Base-by-base conservation (phyloP, 768 basidiomycete species). In the Termitomyces sp. region DNA sequence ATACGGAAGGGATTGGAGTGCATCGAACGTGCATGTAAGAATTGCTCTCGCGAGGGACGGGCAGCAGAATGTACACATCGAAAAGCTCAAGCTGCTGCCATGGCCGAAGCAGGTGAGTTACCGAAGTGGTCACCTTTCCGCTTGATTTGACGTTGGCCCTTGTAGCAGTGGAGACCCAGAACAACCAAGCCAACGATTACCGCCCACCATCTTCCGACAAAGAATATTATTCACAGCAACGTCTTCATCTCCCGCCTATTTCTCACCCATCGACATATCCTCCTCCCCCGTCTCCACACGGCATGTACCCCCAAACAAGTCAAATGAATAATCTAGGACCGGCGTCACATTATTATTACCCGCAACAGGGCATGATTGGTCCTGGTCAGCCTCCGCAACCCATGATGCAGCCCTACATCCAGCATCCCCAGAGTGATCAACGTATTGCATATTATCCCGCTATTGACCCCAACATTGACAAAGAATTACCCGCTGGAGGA, bases 1-100 rank as follows among this genome's bases (percentile, higher is more conserved):
- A 64, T 66, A 56, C 76, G 78, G 39, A 82, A 82, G 67, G 74
- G 77, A 23, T 76, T 75, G 56, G 75, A 81, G 52, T 83, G 82
- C 58, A 58, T 81, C 53, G 79, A 83, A 57, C 76, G 77, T 43
- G 72, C 75, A 42, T 81, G 80, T 63, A 64, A 71, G 52, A 54
- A 68, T 32, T 83, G 81, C 63, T 64, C 66, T 17, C 72, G 73
- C 42, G 79, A 75, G 57, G 81, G 80, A 6, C 63, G 69, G 51
- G 72, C 71, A 47, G 68, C 72, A 23, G 77, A 80, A 58, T 82
- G 81, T 55, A 72, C 68, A 17, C 80, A 83, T 63, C 74, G 70
- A 23, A 69, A 63, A 57, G 54, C 59, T 49, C 61, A 66, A 54
- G 58, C 55, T 52, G 67, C 54, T 37, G 59, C 59, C 16, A 51